These are phyloP conservation scores for Chlamydomonas schloesseri DNA, from an alignment of 139 green algal species.

Conservation along the genomic window DNA sequence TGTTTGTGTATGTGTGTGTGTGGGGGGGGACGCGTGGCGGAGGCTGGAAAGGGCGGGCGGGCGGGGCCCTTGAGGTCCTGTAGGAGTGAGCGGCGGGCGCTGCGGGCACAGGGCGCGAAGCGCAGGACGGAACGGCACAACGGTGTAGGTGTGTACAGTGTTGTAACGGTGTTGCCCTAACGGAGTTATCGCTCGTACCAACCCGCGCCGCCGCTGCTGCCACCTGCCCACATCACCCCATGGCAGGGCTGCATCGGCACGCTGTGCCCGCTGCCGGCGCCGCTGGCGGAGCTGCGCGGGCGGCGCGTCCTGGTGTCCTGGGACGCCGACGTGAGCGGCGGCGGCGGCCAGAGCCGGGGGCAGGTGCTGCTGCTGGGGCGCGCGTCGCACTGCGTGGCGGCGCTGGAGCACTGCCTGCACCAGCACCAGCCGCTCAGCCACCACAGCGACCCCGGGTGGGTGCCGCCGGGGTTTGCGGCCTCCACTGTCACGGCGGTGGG, in stretches of 20 bases:
- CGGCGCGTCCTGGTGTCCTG: slow-evolving; percentile 60
- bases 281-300: slow-evolving; percentile 39
- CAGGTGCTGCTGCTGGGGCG: slow-evolving; percentile 70
- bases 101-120: too few species aligned
- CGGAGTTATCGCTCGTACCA: too few species aligned
- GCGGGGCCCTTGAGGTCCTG: too few species aligned
- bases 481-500: too few species aligned
- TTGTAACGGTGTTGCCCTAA: neutral
- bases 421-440: slow-evolving; percentile 19
- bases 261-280: slow-evolving; percentile 44
- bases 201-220: too few species aligned
- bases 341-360: slow-evolving; percentile 12
- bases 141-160: too few species aligned
- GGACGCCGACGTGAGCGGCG: slow-evolving; percentile 48
- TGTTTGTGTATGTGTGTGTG: too few species aligned
- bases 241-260: slow-evolving; percentile 56
- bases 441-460: neutral
- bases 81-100: too few species aligned
- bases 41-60: too few species aligned
- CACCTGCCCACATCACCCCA: neutral
- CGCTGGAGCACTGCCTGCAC: slow-evolving; percentile 37
- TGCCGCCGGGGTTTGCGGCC: too few species aligned
- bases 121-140: too few species aligned
- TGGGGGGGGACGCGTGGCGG: too few species aligned
- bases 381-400: slow-evolving; percentile 52